Conservation (phyloP, 208 protist genomes). For the Leishmania amazonensis region DNA sequence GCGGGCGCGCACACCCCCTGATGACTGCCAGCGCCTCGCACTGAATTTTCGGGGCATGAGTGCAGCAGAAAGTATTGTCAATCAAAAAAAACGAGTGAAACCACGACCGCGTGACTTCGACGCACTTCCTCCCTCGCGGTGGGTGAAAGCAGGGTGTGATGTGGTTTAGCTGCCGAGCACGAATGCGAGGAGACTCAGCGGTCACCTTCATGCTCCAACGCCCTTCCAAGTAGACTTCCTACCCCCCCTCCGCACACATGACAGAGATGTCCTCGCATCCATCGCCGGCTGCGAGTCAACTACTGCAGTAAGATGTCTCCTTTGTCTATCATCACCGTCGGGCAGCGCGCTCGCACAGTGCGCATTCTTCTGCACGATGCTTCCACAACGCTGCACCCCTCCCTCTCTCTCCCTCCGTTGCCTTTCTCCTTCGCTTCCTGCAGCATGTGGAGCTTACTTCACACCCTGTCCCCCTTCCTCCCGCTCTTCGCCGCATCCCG, state of each 20-base stretch:
- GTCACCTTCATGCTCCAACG: background rate
- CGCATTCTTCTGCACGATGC: background rate
- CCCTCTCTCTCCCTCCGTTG: background rate
- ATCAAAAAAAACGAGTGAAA: background rate
- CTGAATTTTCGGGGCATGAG: background rate
- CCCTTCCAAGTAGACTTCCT: background rate
- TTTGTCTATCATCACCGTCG: background rate
- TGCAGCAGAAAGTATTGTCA: background rate
- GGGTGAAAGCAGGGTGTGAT: background rate
- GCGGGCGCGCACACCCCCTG: background rate
- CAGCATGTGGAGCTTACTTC: background rate
- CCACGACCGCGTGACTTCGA: background rate
- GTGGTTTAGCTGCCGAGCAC: background rate
- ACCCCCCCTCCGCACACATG: no score
- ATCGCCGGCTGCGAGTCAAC: background rate
- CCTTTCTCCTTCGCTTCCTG: background rate
- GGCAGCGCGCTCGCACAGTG: background rate
- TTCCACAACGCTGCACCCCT: background rate
- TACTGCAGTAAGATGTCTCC: background rate
- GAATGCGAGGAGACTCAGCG: background rate
- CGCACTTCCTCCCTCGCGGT: background rate
- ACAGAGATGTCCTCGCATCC: background rate
- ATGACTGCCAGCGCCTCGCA: background rate
- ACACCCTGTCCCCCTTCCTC: background rate
- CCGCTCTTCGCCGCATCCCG: background rate